Evolutionary conservation across 2,329 filamentous ascomycete species (phyloP).

Genomic region (Pezicula carpinea): DNA sequence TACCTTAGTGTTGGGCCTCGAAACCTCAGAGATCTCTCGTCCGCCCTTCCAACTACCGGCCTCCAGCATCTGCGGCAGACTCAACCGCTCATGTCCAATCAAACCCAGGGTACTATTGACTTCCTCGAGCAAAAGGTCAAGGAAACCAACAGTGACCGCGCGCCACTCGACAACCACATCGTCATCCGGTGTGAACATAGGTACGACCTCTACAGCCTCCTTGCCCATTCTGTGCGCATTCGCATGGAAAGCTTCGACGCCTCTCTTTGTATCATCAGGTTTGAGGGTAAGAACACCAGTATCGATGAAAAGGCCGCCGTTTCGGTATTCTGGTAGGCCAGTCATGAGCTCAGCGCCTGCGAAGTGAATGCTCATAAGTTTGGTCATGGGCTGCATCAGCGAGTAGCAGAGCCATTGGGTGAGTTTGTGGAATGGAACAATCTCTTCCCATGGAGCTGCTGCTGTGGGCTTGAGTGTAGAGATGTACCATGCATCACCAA

Average conservation of each 20-base stretch:
- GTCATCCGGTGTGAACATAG: constrained; percentile 67
- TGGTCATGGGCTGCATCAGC: constrained; percentile 86
- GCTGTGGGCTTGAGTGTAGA: constrained; percentile 52
- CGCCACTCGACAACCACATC: constrained; percentile 80
- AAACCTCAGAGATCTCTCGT: constrained; percentile 92
- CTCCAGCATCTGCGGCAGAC: constrained; percentile 83
- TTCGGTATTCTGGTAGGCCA: constrained; percentile 86
- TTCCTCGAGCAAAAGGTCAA: constrained; percentile 65
- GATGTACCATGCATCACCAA: constrained; percentile 95
- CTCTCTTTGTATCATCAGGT: constrained; percentile 61
- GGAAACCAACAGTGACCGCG: constrained; percentile 67
- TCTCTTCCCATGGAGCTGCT: constrained; percentile 69
- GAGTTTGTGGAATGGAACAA: constrained; percentile 89
- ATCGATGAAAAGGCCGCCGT: constrained; percentile 83
- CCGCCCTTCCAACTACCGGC: constrained; percentile 99
- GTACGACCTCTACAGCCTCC: constrained; percentile 68
- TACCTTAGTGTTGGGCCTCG: constrained; percentile 86
- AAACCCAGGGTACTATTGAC: constrained; percentile 67
- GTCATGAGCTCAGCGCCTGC: constrained; percentile 78
- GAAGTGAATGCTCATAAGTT: constrained; percentile 74
- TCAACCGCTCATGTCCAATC: constrained; percentile 65
- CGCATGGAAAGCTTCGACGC: constrained; percentile 63
- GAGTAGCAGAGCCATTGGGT: constrained; percentile 95
- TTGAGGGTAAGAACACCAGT: constrained; percentile 78
- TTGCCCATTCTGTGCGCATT: constrained; percentile 69